A percentile compares a stretch with the other conserved stretches of the same genome.
phyloP scores from a whole-genome alignment of 306 rosid species.

The Vicia sativa region DNA sequence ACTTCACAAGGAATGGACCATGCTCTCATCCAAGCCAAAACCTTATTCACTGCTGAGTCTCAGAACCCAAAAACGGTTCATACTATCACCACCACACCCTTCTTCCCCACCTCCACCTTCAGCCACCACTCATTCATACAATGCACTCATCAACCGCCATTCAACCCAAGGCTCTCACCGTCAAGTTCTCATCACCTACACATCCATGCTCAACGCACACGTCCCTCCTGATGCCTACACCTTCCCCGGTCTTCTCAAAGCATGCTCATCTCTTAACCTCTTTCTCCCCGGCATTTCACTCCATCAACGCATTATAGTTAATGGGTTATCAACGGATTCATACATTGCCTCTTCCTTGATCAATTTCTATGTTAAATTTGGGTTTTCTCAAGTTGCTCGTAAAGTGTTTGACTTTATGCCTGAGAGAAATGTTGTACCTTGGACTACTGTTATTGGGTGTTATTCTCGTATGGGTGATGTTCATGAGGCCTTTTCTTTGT shows the following conservation, averaged over 20 bases:
- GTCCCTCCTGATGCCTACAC: slow-evolving; percentile 66
- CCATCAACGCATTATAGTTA: slow-evolving; percentile 56
- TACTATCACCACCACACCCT: slow-evolving; percentile 16
- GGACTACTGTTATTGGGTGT: slow-evolving; percentile 82
- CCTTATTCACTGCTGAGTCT: no score
- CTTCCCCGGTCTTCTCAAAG: slow-evolving; percentile 73
- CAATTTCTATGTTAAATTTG: slow-evolving; percentile 56
- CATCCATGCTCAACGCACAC: slow-evolving; percentile 58
- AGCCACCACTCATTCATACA: slow-evolving; percentile 49
- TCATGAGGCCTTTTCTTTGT: slow-evolving; percentile 50
- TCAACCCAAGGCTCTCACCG: slow-evolving; percentile 62
- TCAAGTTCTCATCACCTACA: slow-evolving; percentile 55
- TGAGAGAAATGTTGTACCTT: slow-evolving; percentile 69
- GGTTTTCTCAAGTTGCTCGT: slow-evolving; percentile 47
- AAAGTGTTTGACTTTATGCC: slow-evolving; percentile 68
- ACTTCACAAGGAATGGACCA: slow-evolving; percentile 34
- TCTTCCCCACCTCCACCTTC: slow-evolving; percentile 11
- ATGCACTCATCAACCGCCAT: slow-evolving; percentile 59
- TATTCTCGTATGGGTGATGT: slow-evolving; percentile 47
- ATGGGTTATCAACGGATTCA: slow-evolving; percentile 60
- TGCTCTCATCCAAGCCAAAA: no score
- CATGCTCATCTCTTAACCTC: slow-evolving; percentile 60
- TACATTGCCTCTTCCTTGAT: slow-evolving; percentile 64
- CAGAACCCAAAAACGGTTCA: no score
- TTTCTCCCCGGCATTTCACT: slow-evolving; percentile 48